Evolutionary conservation across 192 early-diverging fungal genomes (phyloP).

Genomic region (Coemansia sp.): DNA sequence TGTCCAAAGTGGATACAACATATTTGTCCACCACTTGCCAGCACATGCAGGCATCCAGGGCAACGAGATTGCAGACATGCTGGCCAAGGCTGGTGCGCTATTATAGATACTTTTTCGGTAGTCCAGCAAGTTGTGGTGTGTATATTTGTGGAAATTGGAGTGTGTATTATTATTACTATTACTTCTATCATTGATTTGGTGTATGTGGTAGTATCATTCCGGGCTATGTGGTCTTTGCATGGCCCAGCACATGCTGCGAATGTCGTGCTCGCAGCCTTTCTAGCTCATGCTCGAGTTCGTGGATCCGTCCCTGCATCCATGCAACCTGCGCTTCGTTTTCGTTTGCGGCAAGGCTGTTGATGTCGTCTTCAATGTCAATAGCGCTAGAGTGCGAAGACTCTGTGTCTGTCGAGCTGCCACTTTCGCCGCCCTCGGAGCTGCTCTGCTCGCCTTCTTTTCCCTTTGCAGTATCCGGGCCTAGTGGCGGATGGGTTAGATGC

Average conservation of each 20-base stretch:
- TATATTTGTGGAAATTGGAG: not conserved
- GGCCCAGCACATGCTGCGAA: not conserved
- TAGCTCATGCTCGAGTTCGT: constrained; percentile 26
- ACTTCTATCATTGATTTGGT: not conserved
- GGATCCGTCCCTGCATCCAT: constrained; percentile 31
- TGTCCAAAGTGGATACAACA: constrained; percentile 12
- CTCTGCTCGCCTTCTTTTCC: not conserved
- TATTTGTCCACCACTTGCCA: constrained; percentile 44
- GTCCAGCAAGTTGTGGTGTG: no score
- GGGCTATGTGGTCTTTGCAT: not conserved
- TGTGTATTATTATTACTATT: not conserved
- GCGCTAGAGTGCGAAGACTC: not conserved
- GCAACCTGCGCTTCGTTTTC: constrained; percentile 19
- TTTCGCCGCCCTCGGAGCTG: not conserved
- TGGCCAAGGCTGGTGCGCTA: constrained; percentile 46
- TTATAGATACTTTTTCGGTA: constrained; percentile 2
- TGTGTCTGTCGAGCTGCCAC: not conserved
- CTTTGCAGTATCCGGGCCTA: not conserved
- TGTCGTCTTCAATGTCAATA: constrained; percentile 4
- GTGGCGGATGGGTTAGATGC: constrained; percentile 1
- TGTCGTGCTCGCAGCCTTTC: constrained; percentile 5
- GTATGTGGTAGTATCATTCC: not conserved
- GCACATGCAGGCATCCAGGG: constrained; percentile 35
- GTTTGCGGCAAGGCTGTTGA: constrained; percentile 19
- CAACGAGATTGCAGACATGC: constrained; percentile 41